These are phyloP conservation scores for Akanthomyces lecanii DNA, from an alignment of 2,329 filamentous ascomycete genomes.

Conservation along the genomic window DNA sequence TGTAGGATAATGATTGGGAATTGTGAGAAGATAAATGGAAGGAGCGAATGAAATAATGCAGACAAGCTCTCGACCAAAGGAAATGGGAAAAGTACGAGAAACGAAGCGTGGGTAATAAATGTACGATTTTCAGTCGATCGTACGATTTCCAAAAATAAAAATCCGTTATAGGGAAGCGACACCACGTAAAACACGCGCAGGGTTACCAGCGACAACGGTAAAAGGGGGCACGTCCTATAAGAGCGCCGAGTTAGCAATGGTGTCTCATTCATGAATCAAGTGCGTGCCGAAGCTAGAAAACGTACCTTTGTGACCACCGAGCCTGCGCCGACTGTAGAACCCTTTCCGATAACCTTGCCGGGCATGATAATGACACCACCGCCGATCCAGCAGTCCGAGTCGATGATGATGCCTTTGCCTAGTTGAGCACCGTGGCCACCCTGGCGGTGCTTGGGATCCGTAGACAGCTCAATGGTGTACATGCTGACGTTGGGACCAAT, in stretches of 20 bases:
- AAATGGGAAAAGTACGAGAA: neutral
- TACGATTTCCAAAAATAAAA: neutral
- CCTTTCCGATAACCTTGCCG: constrained; percentile 75
- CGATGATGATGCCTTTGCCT: constrained; percentile 70
- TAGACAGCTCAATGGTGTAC: constrained; percentile 68
- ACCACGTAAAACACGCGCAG: constrained; percentile 53
- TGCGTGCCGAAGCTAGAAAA: constrained; percentile 12
- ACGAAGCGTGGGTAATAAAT: neutral
- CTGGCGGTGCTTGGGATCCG: constrained; percentile 68
- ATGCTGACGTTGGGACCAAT: constrained; percentile 85
- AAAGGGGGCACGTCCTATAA: constrained; percentile 60
- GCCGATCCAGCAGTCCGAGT: constrained; percentile 80
- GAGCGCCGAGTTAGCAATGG: constrained; percentile 17
- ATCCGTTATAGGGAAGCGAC: constrained; percentile 26
- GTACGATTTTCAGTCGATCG: neutral
- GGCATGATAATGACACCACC: constrained; percentile 74
- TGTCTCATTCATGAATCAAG: neutral
- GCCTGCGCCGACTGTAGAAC: constrained; percentile 75
- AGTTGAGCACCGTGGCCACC: constrained; percentile 69
- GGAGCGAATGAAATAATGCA: neutral
- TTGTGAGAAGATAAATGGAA: neutral
- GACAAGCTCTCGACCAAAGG: neutral
- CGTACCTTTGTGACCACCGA: constrained; percentile 76
- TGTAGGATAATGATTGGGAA: neutral
- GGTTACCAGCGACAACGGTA: constrained; percentile 67